phyloP scores from a whole-genome alignment of 148 eudicot species.

The Rhododendron ferrugineum region DNA sequence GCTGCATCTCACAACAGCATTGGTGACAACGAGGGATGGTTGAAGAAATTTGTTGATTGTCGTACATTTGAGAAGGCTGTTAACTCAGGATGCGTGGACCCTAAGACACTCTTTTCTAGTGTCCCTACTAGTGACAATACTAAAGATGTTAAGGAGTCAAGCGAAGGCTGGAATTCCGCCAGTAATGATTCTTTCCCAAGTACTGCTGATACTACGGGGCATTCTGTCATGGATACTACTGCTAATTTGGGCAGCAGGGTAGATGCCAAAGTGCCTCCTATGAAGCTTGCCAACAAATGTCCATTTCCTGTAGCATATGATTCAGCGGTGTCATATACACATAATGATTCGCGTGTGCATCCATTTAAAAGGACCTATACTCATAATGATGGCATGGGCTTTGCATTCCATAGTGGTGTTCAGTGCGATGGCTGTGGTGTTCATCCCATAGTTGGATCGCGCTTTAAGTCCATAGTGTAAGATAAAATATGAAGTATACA shows the following conservation, averaged over 20 bases:
- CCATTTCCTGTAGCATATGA: conserved; percentile 30
- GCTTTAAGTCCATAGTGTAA: conserved; percentile 88
- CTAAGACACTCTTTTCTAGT: neutral
- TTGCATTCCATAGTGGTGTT: conserved; percentile 62
- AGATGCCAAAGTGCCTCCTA: neutral
- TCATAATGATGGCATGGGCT: conserved; percentile 21
- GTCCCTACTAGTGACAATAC: neutral
- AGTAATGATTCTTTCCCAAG: conserved; percentile 1
- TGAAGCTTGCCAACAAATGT: conserved; percentile 12
- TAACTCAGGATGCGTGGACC: neutral
- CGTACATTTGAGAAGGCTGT: neutral
- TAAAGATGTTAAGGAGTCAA: neutral
- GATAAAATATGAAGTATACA: conserved; percentile 10
- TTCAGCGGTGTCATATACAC: conserved; percentile 8
- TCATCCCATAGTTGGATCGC: conserved; percentile 77
- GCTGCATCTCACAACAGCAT: neutral
- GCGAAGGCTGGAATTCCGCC: neutral
- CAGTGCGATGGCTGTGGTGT: conserved; percentile 82
- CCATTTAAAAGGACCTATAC: conserved; percentile 20
- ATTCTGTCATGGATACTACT: neutral
- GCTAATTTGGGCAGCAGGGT: neutral
- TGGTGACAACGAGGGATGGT: neutral
- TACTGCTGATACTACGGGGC: neutral
- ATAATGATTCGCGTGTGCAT: conserved; percentile 6
- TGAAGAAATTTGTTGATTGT: neutral